Evolutionary conservation across 768 basidiomycete species (phyloP).

Genomic region (Russula virescens): DNA sequence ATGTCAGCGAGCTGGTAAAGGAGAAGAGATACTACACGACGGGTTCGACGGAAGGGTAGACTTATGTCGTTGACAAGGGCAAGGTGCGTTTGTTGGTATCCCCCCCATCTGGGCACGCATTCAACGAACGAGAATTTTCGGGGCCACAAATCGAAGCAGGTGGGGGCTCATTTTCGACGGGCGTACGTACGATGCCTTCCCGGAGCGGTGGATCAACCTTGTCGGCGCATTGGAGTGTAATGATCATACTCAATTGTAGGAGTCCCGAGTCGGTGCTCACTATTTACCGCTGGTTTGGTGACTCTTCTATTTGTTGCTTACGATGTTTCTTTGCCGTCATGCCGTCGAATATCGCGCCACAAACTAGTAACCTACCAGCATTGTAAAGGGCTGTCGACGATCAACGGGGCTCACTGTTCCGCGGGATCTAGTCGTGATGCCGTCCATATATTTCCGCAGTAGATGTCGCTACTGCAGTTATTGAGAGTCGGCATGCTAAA

Average conservation of each 20-base stretch:
- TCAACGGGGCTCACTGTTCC: too few relatives aligned
- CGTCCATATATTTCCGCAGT: too few relatives aligned
- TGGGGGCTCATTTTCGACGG: slow-evolving; percentile 80
- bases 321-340: too few relatives aligned
- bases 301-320: too few relatives aligned
- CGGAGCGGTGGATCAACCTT: slow-evolving; percentile 94
- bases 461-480: too few relatives aligned
- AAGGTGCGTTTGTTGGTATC: slow-evolving; percentile 47
- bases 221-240: slow-evolving; percentile 89
- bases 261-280: slow-evolving; percentile 76
- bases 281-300: neutral
- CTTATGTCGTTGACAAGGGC: slow-evolving; percentile 92
- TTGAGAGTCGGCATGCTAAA: too few relatives aligned
- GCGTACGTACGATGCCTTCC: slow-evolving; percentile 91
- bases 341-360: too few relatives aligned
- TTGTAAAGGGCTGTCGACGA: too few relatives aligned
- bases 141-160: slow-evolving; percentile 62
- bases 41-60: slow-evolving; percentile 92
- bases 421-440: too few relatives aligned
- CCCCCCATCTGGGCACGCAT: neutral
- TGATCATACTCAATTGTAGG: slow-evolving; percentile 85
- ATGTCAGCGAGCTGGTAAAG: slow-evolving; percentile 88
- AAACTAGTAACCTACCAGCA: too few relatives aligned
- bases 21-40: slow-evolving; percentile 71
- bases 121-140: slow-evolving; percentile 31